Evolutionary conservation across 1,284 basidiomycete genomes (phyloP).

Genomic region (Trametes sp.): DNA sequence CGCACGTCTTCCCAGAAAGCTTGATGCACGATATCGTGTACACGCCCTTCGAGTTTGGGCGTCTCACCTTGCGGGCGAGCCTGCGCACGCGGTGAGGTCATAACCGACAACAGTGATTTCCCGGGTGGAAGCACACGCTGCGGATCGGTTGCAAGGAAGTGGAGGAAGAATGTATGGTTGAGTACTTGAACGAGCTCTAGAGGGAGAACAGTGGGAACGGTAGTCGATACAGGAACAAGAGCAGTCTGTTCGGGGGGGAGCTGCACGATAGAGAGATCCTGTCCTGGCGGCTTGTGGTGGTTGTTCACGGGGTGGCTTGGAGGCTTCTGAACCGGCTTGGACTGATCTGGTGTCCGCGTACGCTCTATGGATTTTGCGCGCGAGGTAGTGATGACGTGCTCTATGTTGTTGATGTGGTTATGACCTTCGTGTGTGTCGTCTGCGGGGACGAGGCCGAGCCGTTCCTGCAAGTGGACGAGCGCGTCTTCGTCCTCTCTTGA

Average conservation of each 20-base stretch:
- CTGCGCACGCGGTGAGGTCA: conserved; percentile 51
- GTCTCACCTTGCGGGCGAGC: conserved; percentile 30
- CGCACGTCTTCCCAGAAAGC: conserved; percentile 79
- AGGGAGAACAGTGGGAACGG: conserved; percentile 50
- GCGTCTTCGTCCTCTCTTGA: conserved; percentile 44
- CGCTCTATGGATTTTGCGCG: conserved; percentile 1
- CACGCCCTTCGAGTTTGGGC: conserved; percentile 53
- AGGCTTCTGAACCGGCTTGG: neutral
- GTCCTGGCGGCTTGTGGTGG: neutral
- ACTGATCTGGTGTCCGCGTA: neutral
- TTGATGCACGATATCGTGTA: conserved; percentile 61
- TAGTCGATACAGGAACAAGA: conserved; percentile 42
- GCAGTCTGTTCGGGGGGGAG: conserved; percentile 38
- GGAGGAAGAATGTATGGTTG: conserved; percentile 67
- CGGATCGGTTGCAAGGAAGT: conserved; percentile 66
- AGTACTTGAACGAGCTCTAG: conserved; percentile 59
- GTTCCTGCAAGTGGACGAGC: conserved; percentile 37
- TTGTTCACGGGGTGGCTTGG: neutral
- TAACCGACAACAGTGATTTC: conserved; percentile 70
- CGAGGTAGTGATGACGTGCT: neutral
- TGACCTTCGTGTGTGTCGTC: conserved; percentile 11
- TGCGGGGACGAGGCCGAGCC: conserved; percentile 27
- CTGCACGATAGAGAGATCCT: conserved; percentile 32
- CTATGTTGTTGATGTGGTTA: conserved; percentile 15
- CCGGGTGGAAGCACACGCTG: conserved; percentile 66